phyloP scores from a whole-genome alignment of 1,284 basidiomycete genomes.

The Phlebopus sp. region DNA sequence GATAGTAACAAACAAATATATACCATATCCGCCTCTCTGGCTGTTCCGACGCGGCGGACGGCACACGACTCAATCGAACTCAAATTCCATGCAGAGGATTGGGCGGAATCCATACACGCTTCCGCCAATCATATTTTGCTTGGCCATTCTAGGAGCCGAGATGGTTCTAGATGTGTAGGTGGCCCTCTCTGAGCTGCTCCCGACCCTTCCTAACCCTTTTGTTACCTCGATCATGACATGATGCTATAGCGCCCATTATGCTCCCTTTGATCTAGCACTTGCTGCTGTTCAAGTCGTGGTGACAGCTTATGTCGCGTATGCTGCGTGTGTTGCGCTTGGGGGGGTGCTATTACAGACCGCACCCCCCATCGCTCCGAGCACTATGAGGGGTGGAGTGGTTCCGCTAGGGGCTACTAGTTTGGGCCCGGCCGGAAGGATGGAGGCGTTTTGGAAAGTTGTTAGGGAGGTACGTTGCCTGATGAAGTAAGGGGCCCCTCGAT shows the following conservation, averaged over 20 bases:
- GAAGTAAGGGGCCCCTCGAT: conserved; percentile 2
- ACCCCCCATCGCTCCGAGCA: conserved; percentile 44
- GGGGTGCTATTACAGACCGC: conserved; percentile 86
- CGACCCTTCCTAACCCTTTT: background rate
- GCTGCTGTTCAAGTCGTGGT: conserved; percentile 71
- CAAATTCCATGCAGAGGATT: conserved; percentile 17
- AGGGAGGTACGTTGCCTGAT: conserved; percentile 57
- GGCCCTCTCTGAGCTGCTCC: conserved; percentile 3
- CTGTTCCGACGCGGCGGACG: conserved; percentile 15
- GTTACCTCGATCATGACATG: conserved; percentile 1
- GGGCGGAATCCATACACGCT: conserved; percentile 31
- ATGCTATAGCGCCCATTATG: conserved; percentile 51
- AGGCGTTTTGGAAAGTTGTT: conserved; percentile 73
- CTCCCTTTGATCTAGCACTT: conserved; percentile 69
- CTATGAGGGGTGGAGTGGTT: conserved; percentile 11
- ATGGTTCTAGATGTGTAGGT: conserved; percentile 32
- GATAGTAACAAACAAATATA: conserved; percentile 31
- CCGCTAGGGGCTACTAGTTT: background rate
- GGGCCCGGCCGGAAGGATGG: conserved; percentile 45
- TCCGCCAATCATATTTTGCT: conserved; percentile 32
- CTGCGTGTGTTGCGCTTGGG: conserved; percentile 75
- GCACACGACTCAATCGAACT: conserved; percentile 4
- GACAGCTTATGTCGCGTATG: conserved; percentile 80
- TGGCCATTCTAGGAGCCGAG: conserved; percentile 31
- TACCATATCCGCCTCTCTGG: conserved; percentile 23